Percentiles rank a stretch among this genome's conserved stretches.
Evolutionary conservation across 2,329 filamentous ascomycete genomes (phyloP).

Genomic region (Hymenoscyphus repandus): DNA sequence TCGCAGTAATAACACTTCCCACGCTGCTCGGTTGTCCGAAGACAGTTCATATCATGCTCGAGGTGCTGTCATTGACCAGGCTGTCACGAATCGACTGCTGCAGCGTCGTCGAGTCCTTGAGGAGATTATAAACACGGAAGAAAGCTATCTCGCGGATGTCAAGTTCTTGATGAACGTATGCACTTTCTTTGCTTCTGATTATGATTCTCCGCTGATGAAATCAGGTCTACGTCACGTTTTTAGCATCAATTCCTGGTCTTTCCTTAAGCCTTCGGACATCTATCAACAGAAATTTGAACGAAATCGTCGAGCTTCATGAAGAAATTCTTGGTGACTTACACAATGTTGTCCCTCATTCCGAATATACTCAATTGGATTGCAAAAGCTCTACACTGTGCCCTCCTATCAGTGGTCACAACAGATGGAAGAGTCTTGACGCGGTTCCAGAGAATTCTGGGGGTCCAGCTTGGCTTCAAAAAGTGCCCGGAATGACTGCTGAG

Average conservation of each 20-base stretch:
- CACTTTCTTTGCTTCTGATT: conserved; percentile 37
- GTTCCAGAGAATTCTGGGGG: conserved; percentile 32
- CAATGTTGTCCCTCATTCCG: conserved; percentile 62
- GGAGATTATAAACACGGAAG: conserved; percentile 81
- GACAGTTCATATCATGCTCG: conserved; percentile 58
- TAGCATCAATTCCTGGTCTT: conserved; percentile 65
- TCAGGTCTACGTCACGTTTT: conserved; percentile 66
- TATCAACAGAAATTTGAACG: conserved; percentile 73
- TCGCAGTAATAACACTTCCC: conserved; percentile 57
- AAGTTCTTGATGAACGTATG: conserved; percentile 80
- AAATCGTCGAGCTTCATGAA: conserved; percentile 80
- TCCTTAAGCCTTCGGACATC: conserved; percentile 61
- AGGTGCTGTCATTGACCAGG: conserved; percentile 53
- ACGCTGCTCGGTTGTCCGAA: conserved; percentile 57
- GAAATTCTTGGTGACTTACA: conserved; percentile 73
- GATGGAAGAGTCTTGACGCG: conserved; percentile 40
- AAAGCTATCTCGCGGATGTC: conserved; percentile 81
- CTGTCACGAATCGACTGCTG: conserved; percentile 63
- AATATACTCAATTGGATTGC: conserved; percentile 46
- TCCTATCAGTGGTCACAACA: conserved; percentile 32
- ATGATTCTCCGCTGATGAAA: conserved; percentile 54
- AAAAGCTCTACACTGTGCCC: conserved; percentile 4
- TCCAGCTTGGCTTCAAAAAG: conserved; percentile 39
- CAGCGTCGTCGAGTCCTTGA: conserved; percentile 76
- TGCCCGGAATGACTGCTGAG: conserved; percentile 50